A percentile compares a stretch with the other conserved stretches of the same genome.
Conservation (phyloP, 306 rosid genomes). For the Crataegus laevigata region DNA sequence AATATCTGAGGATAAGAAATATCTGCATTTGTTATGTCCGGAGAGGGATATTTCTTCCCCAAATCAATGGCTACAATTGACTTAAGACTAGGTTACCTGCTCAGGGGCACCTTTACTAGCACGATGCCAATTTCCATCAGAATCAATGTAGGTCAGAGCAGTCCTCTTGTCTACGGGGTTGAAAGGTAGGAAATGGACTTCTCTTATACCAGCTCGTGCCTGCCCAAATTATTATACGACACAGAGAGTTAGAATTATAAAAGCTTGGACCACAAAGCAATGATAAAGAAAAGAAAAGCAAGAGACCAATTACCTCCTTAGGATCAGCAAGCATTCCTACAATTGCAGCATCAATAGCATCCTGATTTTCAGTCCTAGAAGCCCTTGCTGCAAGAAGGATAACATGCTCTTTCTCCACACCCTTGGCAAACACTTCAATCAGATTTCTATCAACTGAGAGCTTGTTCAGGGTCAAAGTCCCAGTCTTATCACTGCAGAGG, state of each 20-base stretch:
- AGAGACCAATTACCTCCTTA: constrained; percentile 59
- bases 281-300: not conserved
- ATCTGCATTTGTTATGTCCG: constrained; percentile 1
- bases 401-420: constrained; percentile 77
- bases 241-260: not conserved
- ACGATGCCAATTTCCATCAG: constrained; percentile 82
- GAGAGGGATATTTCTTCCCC: not conserved
- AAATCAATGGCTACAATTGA: not conserved
- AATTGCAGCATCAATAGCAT: constrained; percentile 97
- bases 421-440: constrained; percentile 84
- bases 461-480: constrained; percentile 87
- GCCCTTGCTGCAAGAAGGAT: constrained; percentile 96
- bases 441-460: constrained; percentile 71
- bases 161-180: constrained; percentile 99
- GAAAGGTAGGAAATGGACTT: constrained; percentile 92
- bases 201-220: constrained; percentile 95
- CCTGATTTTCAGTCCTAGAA: constrained; percentile 96
- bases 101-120: constrained; percentile 99
- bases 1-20: constrained; percentile 49
- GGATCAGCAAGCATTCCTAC: constrained; percentile 99
- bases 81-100: constrained; percentile 58
- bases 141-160: constrained; percentile 89
- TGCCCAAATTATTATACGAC: constrained; percentile 16
- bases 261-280: not conserved
- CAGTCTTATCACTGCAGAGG: constrained; percentile 98